phyloP scores from a whole-genome alignment of 768 basidiomycete genomes.

The Naematelia aurantialba region DNA sequence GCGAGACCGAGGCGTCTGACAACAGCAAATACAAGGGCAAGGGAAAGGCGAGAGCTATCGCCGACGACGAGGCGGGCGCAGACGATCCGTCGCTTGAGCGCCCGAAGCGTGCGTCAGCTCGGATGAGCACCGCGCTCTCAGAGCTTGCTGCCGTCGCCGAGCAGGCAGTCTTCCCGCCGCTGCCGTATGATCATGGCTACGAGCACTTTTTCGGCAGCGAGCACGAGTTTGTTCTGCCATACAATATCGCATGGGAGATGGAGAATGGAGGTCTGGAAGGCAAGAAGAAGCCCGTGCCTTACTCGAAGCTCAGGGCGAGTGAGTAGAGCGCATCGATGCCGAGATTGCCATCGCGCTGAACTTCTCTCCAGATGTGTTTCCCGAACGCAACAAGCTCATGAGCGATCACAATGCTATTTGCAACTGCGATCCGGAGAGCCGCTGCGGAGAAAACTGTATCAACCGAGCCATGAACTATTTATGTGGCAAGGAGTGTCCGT shows the following conservation, averaged over 20 bases:
- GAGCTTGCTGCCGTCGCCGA: neutral
- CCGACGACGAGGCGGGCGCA: neutral
- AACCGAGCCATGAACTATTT: slow-evolving; percentile 52
- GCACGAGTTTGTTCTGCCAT: slow-evolving; percentile 42
- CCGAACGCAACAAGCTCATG: slow-evolving; percentile 22
- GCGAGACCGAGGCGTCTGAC: slow-evolving; percentile 4
- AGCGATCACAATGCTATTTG: slow-evolving; percentile 38
- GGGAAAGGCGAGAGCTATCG: slow-evolving; percentile 7
- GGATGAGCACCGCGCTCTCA: neutral
- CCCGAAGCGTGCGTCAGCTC: neutral
- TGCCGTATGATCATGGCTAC: slow-evolving; percentile 38
- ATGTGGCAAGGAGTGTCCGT: slow-evolving; percentile 50
- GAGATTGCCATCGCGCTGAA: neutral
- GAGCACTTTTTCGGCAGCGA: slow-evolving; percentile 32
- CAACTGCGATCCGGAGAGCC: slow-evolving; percentile 37
- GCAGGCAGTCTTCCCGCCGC: slow-evolving; percentile 25
- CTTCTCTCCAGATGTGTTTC: slow-evolving; percentile 34
- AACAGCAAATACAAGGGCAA: slow-evolving; percentile 3
- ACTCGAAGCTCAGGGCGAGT: slow-evolving; percentile 33
- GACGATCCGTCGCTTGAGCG: neutral
- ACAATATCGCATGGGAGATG: slow-evolving; percentile 37
- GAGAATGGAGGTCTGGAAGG: slow-evolving; percentile 33
- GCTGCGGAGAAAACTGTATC: slow-evolving; percentile 49
- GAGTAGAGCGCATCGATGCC: slow-evolving; percentile 14
- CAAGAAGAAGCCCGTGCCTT: slow-evolving; percentile 38